Conservation (phyloP, 2,329 filamentous ascomycete species). For the Metarhizium rileyi region DNA sequence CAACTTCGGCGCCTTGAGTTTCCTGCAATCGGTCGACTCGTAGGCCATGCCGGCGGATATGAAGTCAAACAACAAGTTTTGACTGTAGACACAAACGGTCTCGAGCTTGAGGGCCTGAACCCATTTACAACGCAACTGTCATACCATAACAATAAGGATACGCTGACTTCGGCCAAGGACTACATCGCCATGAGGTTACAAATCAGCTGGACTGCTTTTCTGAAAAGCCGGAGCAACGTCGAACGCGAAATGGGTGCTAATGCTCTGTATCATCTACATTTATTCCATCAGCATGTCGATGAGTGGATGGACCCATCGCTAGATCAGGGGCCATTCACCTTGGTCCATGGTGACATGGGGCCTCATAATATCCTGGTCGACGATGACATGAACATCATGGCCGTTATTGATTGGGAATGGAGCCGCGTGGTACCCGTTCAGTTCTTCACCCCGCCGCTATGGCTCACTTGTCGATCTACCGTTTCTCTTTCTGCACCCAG, state of each 20-base stretch:
- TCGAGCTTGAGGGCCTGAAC: constrained; percentile 7
- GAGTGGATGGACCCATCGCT: constrained; percentile 6
- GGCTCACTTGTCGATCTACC: neutral
- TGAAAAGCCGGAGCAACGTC: constrained; percentile 2
- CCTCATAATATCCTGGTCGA: constrained; percentile 13
- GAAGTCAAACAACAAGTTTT: constrained; percentile 4
- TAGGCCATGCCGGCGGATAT: neutral
- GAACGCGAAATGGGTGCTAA: constrained; percentile 6
- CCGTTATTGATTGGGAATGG: constrained; percentile 14
- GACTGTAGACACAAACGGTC: constrained; percentile 9
- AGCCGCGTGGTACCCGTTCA: constrained; percentile 13
- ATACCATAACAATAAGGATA: neutral
- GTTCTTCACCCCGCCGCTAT: constrained; percentile 11
- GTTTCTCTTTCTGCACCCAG: too few species aligned
- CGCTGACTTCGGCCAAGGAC: constrained; percentile 5
- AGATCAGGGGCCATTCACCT: constrained; percentile 13
- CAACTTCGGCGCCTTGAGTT: constrained; percentile 10
- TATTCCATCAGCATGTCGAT: constrained; percentile 7
- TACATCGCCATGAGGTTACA: constrained; percentile 7
- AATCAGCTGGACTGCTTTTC: constrained; percentile 7
- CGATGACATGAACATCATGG: constrained; percentile 7
- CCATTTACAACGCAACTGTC: constrained; percentile 5
- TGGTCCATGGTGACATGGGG: constrained; percentile 17
- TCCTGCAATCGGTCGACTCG: constrained; percentile 8
- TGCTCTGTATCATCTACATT: constrained; percentile 7